Conservation (phyloP, 768 basidiomycete genomes). For the Rhizopogon vinicolor region DNA sequence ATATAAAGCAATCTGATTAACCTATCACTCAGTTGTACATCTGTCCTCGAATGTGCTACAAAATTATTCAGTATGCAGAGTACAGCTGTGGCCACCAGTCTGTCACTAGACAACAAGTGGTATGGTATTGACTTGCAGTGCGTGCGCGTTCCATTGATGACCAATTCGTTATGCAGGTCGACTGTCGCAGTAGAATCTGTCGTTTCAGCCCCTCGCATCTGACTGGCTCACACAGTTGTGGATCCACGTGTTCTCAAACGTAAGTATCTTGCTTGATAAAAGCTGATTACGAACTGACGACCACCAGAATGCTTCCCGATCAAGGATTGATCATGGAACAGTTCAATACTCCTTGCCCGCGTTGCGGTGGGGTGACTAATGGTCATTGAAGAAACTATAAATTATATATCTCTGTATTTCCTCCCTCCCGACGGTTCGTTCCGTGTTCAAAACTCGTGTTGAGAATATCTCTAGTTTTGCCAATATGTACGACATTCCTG, state of each 20-base stretch:
- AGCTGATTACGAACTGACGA: neutral
- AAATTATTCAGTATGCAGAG: conserved; percentile 26
- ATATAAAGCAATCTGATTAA: neutral
- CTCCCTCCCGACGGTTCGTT: neutral
- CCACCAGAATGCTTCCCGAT: conserved; percentile 22
- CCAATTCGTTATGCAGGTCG: conserved; percentile 32
- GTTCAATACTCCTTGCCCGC: conserved; percentile 6
- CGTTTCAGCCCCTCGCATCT: conserved; percentile 35
- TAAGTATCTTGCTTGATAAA: conserved; percentile 13
- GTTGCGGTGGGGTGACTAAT: conserved; percentile 18
- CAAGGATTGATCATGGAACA: conserved; percentile 24
- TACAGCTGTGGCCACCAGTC: conserved; percentile 29
- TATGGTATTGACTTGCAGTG: conserved; percentile 11
- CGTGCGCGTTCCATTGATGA: neutral
- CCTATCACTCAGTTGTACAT: neutral
- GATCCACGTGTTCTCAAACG: conserved; percentile 31
- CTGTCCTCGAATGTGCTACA: conserved; percentile 27
- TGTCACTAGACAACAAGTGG: conserved; percentile 29
- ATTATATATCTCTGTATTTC: neutral
- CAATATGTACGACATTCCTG: neutral
- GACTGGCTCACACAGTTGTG: conserved; percentile 31
- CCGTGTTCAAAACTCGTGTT: neutral
- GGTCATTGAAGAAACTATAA: conserved; percentile 15
- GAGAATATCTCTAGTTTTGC: neutral
- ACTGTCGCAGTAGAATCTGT: conserved; percentile 40